Conservation (phyloP, 805 yeast genomes). For the Candida ortonii region DNA sequence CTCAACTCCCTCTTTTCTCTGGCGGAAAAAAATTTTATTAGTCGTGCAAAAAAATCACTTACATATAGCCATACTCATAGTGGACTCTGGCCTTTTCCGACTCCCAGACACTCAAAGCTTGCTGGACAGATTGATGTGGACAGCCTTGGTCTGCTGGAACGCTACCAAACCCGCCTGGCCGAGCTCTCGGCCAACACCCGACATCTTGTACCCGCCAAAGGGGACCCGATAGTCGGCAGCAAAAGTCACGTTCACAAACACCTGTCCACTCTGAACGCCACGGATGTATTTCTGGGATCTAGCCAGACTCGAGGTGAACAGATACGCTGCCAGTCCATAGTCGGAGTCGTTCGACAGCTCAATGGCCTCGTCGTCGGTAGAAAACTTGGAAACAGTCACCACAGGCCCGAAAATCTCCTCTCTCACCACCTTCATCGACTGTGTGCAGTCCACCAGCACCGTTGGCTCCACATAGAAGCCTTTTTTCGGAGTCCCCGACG, state of each 20-base stretch:
- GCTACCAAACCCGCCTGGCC: slow-evolving; percentile 83
- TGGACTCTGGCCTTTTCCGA: too few species aligned
- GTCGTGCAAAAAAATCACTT: too few species aligned
- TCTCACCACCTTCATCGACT: slow-evolving; percentile 63
- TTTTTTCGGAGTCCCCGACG: slow-evolving; percentile 37
- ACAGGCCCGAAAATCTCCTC: slow-evolving; percentile 93
- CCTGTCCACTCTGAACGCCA: slow-evolving; percentile 80
- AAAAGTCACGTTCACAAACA: slow-evolving; percentile 89
- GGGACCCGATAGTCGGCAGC: slow-evolving; percentile 86
- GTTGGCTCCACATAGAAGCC: slow-evolving; percentile 76
- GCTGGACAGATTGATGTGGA: slow-evolving; percentile 47
- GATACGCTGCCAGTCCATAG: slow-evolving; percentile 90
- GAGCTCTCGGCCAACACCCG: slow-evolving; percentile 93
- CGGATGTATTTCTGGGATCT: slow-evolving; percentile 74
- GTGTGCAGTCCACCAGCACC: slow-evolving; percentile 66
- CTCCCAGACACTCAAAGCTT: slow-evolving; percentile 18
- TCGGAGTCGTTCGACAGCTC: slow-evolving; percentile 72
- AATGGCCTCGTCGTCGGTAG: slow-evolving; percentile 78
- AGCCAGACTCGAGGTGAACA: slow-evolving; percentile 73
- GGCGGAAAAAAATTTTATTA: too few species aligned
- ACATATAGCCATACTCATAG: slow-evolving; percentile 4
- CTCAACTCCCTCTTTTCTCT: too few species aligned
- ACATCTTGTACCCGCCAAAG: slow-evolving; percentile 88
- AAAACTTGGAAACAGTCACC: slow-evolving; percentile 77
- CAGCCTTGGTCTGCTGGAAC: slow-evolving; percentile 85